phyloP scores from a whole-genome alignment of 78 protist genomes.

The Dictyostelium purpureum region DNA sequence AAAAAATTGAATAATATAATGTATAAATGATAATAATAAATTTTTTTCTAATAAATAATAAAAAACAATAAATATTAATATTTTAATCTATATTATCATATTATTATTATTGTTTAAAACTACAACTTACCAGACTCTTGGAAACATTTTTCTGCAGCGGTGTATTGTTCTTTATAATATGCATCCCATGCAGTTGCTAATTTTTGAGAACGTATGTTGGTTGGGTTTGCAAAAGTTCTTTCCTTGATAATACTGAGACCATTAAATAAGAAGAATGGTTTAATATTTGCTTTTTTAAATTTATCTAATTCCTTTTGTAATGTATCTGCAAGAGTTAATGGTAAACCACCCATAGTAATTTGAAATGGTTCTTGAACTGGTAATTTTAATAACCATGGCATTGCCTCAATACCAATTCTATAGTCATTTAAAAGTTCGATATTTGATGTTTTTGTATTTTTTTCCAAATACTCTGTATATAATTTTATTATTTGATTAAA shows the following conservation, averaged over 20 bases:
- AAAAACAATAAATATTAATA: neutral
- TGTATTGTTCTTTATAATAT: slow-evolving; percentile 36
- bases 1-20: slow-evolving; percentile 29
- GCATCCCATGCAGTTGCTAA: slow-evolving; percentile 67
- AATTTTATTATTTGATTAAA: neutral
- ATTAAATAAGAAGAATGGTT: slow-evolving; percentile 70
- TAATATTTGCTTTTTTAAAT: slow-evolving; percentile 61
- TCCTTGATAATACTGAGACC: slow-evolving; percentile 36
- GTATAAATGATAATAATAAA: slow-evolving; percentile 37
- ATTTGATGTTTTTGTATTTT: slow-evolving; percentile 18
- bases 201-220: neutral
- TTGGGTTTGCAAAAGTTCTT: neutral
- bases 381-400: slow-evolving; percentile 56
- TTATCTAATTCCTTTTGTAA: slow-evolving; percentile 51
- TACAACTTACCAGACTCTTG: slow-evolving; percentile 24
- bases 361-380: slow-evolving; percentile 76
- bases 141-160: slow-evolving; percentile 43
- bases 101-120: neutral
- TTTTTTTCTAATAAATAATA: slow-evolving; percentile 7
- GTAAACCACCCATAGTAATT: slow-evolving; percentile 75
- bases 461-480: neutral
- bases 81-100: neutral
- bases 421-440: slow-evolving; percentile 36
- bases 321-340: slow-evolving; percentile 19
- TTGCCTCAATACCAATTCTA: slow-evolving; percentile 70